Base-by-base conservation (phyloP, 169 alveolate species). In the Plasmodium inui region DNA sequence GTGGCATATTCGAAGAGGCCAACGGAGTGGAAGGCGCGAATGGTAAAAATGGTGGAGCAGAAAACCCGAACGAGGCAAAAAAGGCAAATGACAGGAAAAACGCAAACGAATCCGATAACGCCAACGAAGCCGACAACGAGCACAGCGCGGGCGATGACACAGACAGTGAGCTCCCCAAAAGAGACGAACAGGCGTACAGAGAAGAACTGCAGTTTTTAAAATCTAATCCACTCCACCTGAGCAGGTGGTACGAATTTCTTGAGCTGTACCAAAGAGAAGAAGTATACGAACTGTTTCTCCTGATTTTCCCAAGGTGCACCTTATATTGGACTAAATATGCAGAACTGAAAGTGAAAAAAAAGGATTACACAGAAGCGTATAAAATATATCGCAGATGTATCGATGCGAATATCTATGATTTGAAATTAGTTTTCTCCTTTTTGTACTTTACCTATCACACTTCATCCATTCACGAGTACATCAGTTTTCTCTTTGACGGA, bases 381-480 rank as follows among this genome's bases (percentile, higher is more conserved):
- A 70, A 67, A 55, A 79, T 89, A 55, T 89, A 79, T 89, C 74
- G 94, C 10, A 78, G 50, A 79, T 89, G 94, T 89, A 89, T 89
- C 26, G 83, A 89, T 89, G 82, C 90, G 8, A 89, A 89, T 89
- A 89, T 89, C 32, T 89, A 78, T 53, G 94, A 89, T 71, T 79
- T 89, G 46, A 89, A 79, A 61, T 89, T 89, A 61, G 41, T 78
- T 78, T 57, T 39, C 32, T 89, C 94, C 8, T 96, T 92, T 84
- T 92, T 96, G 84, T 85, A 92, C 61, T 96, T 96, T 83, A 81
- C 96, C 17, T 96, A 96, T 81, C 97, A 95, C 80, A 96, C 95
- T 34, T 96, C 97, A 22, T 96, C 97, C 2, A 92, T 96, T 32
- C 97, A 96, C 71, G 97, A 96, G 92, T 96, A 96, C 81, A 96